Base-by-base conservation (phyloP, 2,329 filamentous ascomycete genomes). In the Monosporascus sp. region DNA sequence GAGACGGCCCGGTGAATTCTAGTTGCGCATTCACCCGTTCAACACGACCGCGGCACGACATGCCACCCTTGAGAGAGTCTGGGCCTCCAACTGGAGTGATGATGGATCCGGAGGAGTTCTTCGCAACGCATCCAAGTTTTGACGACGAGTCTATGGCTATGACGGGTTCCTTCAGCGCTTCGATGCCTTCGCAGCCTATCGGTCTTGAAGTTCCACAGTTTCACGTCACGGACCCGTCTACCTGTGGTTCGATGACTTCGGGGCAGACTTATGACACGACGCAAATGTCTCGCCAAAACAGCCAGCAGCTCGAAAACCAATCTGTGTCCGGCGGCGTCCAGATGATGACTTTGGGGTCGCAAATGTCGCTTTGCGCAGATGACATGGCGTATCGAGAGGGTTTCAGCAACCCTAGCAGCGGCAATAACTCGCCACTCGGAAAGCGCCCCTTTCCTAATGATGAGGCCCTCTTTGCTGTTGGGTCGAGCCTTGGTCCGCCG, bases 41-140 rank as follows among this genome's bases (percentile, higher is more conserved):
- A 9, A 63, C 66, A 52, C 64, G 63, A 41, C 61, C 60, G 20
- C 56, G 59, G 31, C 58, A 62, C 50, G 67, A 64, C 27, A 66
- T 76, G 43, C 64, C 70, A 38, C 66, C 69, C 6, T 66, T 76
- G 31, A 62, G 70, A n/a, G 73, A 75, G 55, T 59, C 65, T 22
- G 51, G 55, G 34, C 50, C 57, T 22, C 50, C 55, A 48, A 59
- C 66, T 16, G 65, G 66, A 34, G 61, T 72, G 40, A 68, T 76
- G 52, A 62, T 76, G 56, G 67, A 72, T 46, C 73, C 74, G 5
- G 65, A 62, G 37, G 69, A 66, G 38, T 78, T 70, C 52, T 60
- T 78, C 50, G 70, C 71, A 19, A 55, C 59, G 38, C 51, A 62
- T 24, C 54, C 55, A 34, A 34, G 11, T 0, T 61, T 50, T 51